A percentile compares a stretch with the other conserved stretches of the same genome.
phyloP scores from a whole-genome alignment of 1,284 basidiomycete genomes.

The Pseudozyma tsukubaensis region DNA sequence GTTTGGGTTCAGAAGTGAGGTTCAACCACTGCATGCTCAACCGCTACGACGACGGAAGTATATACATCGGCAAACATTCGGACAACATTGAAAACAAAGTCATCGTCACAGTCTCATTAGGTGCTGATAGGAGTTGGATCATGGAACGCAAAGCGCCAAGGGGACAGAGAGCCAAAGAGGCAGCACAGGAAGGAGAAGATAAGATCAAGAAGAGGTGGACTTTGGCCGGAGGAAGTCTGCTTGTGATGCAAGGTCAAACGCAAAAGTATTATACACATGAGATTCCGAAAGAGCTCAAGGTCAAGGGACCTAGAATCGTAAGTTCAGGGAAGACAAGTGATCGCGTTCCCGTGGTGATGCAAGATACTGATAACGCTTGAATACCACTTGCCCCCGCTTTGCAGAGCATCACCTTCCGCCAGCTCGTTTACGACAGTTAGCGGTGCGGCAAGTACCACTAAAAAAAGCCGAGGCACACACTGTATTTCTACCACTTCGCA shows the following conservation, averaged over 20 bases:
- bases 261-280: slow-evolving; percentile 72
- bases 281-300: slow-evolving; percentile 59
- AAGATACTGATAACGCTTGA: no score
- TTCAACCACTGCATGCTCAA: slow-evolving; percentile 75
- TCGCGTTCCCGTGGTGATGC: no score
- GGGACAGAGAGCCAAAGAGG: background rate
- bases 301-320: slow-evolving; percentile 52
- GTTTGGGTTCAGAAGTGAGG: slow-evolving; percentile 68
- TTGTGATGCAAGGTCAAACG: slow-evolving; percentile 73
- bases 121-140: slow-evolving; percentile 72
- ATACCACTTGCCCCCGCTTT: no score
- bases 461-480: background rate
- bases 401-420: slow-evolving; percentile 55
- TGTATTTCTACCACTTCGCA: background rate
- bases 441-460: background rate
- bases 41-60: slow-evolving; percentile 71
- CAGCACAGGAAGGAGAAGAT: background rate
- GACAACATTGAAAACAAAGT: slow-evolving; percentile 71
- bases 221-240: slow-evolving; percentile 71
- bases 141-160: slow-evolving; percentile 64
- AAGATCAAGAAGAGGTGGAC: slow-evolving; percentile 64
- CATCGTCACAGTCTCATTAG: slow-evolving; percentile 72
- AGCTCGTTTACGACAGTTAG: slow-evolving; percentile 43
- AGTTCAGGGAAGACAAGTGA: no score
- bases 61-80: slow-evolving; percentile 71